Evolutionary conservation across 345 rosid genomes (phyloP), one percentile per base, ranked within the genome.

Genomic region (Nasturtium officinale): DNA sequence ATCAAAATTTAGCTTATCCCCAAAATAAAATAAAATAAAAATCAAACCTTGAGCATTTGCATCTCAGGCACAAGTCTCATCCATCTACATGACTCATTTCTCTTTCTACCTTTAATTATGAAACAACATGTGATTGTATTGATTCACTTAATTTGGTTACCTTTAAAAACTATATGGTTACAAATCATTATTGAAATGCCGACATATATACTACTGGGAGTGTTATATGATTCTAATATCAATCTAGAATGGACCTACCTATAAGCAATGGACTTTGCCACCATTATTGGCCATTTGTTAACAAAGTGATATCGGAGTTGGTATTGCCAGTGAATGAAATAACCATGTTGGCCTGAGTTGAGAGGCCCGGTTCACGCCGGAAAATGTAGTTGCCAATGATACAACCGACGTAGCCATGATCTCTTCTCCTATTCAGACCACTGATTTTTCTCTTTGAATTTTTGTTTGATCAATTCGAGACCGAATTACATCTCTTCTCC

Each of bases 241-340:
- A 69, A 25, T 59, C 50, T 48, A 30, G 10, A 57, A 56, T 18
- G 48, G 33, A 83, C 82, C 77, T 76, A 38, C 15, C 47, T 75
- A 35, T 77, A 78, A 72, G 79, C 80, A 78, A 18, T 65, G 73
- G 29, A 78, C 81, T 63, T 35, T 78, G 40, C 84, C 77, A 28
- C 85, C 78, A 57, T 80, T 83, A 77, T 71, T 76, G 18, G 85
- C 65, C 23, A 77, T 71, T 76, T 10, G 84, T 55, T n/a, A 76
- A 11, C 51, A 81, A 77, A 55, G 81, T 74, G 51, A 83, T 78
- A 67, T 78, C 58, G 58, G 23, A 62, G 48, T 72, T 74, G 35
- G 63, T 38, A 12, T 38, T 38, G 5, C 43, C 16, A 0, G 47
- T 43, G 47, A 43, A 15, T 43, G 47, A 8, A n/a, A 3, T 18